Percentiles rank a stretch among this genome's conserved stretches.
These are phyloP conservation scores for Botryosphaeria dothidea DNA, from an alignment of 2,329 filamentous ascomycete species.

Conservation along the genomic window DNA sequence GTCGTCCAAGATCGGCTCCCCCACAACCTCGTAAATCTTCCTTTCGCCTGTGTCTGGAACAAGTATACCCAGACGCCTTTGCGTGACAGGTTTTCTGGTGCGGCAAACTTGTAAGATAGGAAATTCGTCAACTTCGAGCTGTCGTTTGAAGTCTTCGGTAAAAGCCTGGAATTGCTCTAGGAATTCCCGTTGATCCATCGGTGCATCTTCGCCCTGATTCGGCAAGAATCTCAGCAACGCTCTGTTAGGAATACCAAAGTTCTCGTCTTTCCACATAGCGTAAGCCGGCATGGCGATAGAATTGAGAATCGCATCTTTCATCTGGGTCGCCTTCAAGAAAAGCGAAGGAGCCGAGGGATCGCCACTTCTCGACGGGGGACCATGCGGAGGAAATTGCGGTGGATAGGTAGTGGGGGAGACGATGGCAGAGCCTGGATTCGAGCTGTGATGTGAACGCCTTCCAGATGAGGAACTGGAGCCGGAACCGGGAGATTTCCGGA, in stretches of 20 bases:
- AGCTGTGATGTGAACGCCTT: conserved; percentile 30
- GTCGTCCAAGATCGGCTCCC: conserved; percentile 68
- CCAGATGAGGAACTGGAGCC: conserved; percentile 42
- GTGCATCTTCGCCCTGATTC: conserved; percentile 37
- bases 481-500: conserved; percentile 37
- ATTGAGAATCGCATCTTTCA: conserved; percentile 77
- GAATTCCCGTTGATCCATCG: conserved; percentile 51
- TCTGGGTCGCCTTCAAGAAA: conserved; percentile 70
- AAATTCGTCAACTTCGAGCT: conserved; percentile 60
- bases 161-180: conserved; percentile 63
- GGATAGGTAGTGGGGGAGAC: conserved; percentile 58
- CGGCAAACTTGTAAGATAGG: conserved; percentile 66
- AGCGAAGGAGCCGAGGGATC: conserved; percentile 63
- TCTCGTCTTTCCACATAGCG: conserved; percentile 80
- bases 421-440: conserved; percentile 39
- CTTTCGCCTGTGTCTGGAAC: conserved; percentile 54
- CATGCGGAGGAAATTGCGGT: conserved; percentile 66
- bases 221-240: conserved; percentile 52
- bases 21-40: conserved; percentile 64
- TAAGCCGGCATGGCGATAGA: conserved; percentile 74
- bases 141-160: conserved; percentile 64
- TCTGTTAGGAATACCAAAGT: conserved; percentile 71
- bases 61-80: conserved; percentile 64
- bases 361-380: conserved; percentile 60
- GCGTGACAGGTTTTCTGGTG: conserved; percentile 61